Base-by-base conservation (phyloP, 306 rosid species). In the Prunus campanulata region DNA sequence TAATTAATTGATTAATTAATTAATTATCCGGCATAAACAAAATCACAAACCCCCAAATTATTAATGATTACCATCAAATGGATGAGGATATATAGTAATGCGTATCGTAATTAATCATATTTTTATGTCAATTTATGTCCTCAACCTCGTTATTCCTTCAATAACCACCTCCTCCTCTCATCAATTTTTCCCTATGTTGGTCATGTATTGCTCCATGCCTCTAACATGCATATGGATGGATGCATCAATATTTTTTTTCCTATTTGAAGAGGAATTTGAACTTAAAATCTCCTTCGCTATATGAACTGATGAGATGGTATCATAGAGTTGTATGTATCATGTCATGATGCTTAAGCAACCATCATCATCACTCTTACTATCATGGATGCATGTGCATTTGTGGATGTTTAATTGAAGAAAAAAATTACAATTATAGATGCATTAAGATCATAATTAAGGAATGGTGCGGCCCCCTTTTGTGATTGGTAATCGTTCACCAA, bases 401-500 rank as follows among this genome's bases (percentile, higher is more conserved):
- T 50, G 24, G 3, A 4, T 69, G 3, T 24, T 24, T 15, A 47
- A 25, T 16, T 22, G 18, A 8, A 14, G 4, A 18, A 6, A 11
- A 19, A 19, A 18, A 32, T n/a, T 15, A 24, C 30, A 14, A 61
- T 29, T 76, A 50, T 42, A 13, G 12, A 19, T 27, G 9, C 15
- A 56, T 25, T 57, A 44, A 39, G 27, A 20, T 14, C 39, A 60
- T 62, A 22, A 60, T 70, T 52, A 81, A 63, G 32, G 65, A 11
- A 16, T 25, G 78, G 78, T 85, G 72, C 76, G 75, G 39, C 74
- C 79, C 77, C 77, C 71, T 55, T 70, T 8, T 68, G 35, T 77
- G 77, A 81, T 83, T 78, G 79, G 82, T 35, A 83, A 82, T 88
- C 48, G 72, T 75, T 69, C 72, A 25, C 59, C 68, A 70, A 78